Percentiles rank a stretch among this genome's conserved stretches.
These are phyloP conservation scores for Strobilomyces dryophilus DNA, from an alignment of 768 basidiomycete species.

Conservation along the genomic window DNA sequence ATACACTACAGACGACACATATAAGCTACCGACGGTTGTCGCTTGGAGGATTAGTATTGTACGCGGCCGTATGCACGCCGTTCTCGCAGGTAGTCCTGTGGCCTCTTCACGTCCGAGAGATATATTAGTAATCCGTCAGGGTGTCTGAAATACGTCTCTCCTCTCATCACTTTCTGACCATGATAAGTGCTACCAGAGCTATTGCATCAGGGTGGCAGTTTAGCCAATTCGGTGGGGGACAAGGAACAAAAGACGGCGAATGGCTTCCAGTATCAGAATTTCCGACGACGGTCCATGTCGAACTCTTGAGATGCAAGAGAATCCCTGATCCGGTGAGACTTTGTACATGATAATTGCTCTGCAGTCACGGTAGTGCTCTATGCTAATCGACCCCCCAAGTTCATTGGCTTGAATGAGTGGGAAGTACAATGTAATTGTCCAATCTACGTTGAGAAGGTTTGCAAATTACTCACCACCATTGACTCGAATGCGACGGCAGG, in stretches of 20 bases:
- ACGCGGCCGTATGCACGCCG: no score
- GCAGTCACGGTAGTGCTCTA: neutral
- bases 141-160: neutral
- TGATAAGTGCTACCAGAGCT: slow-evolving; percentile 23
- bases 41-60: no score
- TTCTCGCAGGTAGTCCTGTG: no score
- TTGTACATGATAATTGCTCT: neutral
- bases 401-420: slow-evolving; percentile 78
- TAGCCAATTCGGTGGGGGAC: slow-evolving; percentile 59
- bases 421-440: slow-evolving; percentile 76
- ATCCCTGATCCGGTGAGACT: slow-evolving; percentile 81
- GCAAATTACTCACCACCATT: neutral
- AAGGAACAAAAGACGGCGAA: slow-evolving; percentile 56
- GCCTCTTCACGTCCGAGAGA: neutral
- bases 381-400: slow-evolving; percentile 38
- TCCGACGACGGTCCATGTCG: slow-evolving; percentile 86
- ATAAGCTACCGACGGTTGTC: no score
- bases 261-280: slow-evolving; percentile 63
- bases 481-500: slow-evolving; percentile 41
- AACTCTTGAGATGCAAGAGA: slow-evolving; percentile 64
- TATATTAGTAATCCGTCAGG: neutral
- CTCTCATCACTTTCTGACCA: slow-evolving; percentile 4
- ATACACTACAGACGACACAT: no score
- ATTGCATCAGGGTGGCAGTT: slow-evolving; percentile 58
- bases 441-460: neutral